Base-by-base conservation (phyloP, 2,329 filamentous ascomycete genomes). In the Bipolaris sorokiniana region DNA sequence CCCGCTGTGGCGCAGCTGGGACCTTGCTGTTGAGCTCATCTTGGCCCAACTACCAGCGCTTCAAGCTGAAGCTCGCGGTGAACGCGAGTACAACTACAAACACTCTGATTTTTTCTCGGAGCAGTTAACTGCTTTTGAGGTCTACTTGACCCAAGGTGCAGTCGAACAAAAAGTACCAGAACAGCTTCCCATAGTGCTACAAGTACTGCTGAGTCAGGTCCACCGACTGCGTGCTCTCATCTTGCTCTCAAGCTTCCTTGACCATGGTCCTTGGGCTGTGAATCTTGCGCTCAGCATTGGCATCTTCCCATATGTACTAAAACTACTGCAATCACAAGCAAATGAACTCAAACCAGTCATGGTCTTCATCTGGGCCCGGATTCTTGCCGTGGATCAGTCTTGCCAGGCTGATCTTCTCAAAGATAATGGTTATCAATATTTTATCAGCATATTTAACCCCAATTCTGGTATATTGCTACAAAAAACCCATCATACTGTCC, bases 301-400 rank as follows among this genome's bases (percentile, higher is more conserved):
- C 22, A 99, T 99, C 61, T 99, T 99, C 76, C 95, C 95, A 0
- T 99, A 99, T 72, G 95, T 99, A n/a, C 81, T 99, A 33, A 99
- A 99, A 78, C 82, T 99, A 23, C 81, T 99, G 16, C 95, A 99
- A 75, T 98, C 95, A 4, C 94, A 96, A 45, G 95, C 95, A 0
- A 86, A 92, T 45, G 95, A 99, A 76, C 80, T 99, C 60, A 98
- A 98, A 72, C 94, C 95, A 0, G 93, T 98, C 58, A 98, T 99
- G 95, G 93, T 99, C 5, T 99, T 98, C 76, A 99, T 99, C 62
- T 99, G 95, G 95, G 93, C 95, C 5, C 87, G 95, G 47, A 92
- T 99, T 41, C 86, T 99, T 63, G 95, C 95, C 7, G 95, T 99
- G 5, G 95, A 99, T 71, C 88, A 95, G 58, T 91, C 91, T 1